Evolutionary conservation across 2,329 filamentous ascomycete genomes (phyloP).

Genomic region (Claviceps digitariae): DNA sequence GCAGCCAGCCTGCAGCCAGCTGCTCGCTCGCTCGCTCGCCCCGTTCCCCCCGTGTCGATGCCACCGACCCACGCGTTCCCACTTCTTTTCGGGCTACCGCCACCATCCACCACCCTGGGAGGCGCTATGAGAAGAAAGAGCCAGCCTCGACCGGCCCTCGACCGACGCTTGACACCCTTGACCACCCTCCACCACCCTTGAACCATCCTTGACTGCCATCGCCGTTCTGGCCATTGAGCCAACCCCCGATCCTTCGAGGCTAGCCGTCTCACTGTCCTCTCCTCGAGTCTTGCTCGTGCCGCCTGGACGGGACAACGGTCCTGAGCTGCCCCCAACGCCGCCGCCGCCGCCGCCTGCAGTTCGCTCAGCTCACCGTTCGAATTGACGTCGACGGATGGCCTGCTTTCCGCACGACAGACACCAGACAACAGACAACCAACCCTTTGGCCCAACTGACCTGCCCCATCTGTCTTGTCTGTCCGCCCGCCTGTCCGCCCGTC

Average conservation of each 20-base stretch:
- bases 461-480: neutral
- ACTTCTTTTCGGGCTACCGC: conserved; percentile 1
- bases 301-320: conserved; percentile 4
- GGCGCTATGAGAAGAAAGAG: neutral
- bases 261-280: conserved; percentile 1
- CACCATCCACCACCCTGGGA: conserved; percentile 1
- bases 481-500: too few species aligned
- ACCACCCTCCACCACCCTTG: neutral
- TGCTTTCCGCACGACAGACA: neutral
- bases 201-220: neutral
- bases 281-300: neutral
- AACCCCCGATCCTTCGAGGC: conserved; percentile 1
- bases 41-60: neutral
- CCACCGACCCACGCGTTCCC: conserved; percentile 3
- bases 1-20: neutral
- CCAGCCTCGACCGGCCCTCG: neutral
- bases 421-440: too few species aligned
- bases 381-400: neutral
- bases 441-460: neutral
- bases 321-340: conserved; percentile 3
- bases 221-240: neutral
- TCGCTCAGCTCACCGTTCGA: conserved; percentile 2
- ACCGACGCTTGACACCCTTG: neutral
- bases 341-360: conserved; percentile 5
- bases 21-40: neutral